Base-by-base conservation (phyloP, 2,329 filamentous ascomycete genomes). In the Shiraia bambusicola region DNA sequence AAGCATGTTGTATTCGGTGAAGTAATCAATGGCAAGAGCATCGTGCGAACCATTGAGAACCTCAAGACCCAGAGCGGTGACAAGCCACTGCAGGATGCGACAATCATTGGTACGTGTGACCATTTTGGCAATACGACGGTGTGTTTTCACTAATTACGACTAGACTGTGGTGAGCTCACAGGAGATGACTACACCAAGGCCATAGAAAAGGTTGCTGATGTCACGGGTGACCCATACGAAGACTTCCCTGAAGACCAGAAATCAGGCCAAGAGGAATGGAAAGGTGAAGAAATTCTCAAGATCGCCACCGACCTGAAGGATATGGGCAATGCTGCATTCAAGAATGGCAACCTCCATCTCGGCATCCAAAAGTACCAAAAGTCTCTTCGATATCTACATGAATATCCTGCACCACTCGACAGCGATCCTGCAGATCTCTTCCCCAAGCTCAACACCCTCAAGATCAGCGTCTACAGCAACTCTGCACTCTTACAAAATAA, bases 1-100 rank as follows among this genome's bases (percentile, higher is more conserved):
- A 98, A 98, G 78, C 92, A 98, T 73, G 93, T 97, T 33, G 91
- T 98, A 16, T 98, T 96, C 59, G 93, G 93, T 50, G 86, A 96
- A 67, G 92, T 97, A 41, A 80, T 96, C 63, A 87, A 84, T 47
- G 93, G 93, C 63, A 97, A 96, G 78, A 91, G 88, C 49, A 76
- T 96, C 27, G 81, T 97, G 25, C 86, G 93, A 52, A 84, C 91
- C 69, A 84, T 97, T 61, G 93, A 98, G 74, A 93, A 93, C 70
- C 75, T 88, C 49, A 76, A 78, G 38, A 93, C 87, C 2, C 78
- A 84, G 54, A 72, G 78, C 19, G 80, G 79, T 59, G 93, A 97
- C 76, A 92, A 91, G 73, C 91, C 90, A 19, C 67, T 65, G 36
- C 77, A 82, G 51, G 86, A 91, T 41, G 38, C 33, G 9, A 36